phyloP scores from a whole-genome alignment of 2,329 filamentous ascomycete genomes.

The Colletotrichum orbiculare region DNA sequence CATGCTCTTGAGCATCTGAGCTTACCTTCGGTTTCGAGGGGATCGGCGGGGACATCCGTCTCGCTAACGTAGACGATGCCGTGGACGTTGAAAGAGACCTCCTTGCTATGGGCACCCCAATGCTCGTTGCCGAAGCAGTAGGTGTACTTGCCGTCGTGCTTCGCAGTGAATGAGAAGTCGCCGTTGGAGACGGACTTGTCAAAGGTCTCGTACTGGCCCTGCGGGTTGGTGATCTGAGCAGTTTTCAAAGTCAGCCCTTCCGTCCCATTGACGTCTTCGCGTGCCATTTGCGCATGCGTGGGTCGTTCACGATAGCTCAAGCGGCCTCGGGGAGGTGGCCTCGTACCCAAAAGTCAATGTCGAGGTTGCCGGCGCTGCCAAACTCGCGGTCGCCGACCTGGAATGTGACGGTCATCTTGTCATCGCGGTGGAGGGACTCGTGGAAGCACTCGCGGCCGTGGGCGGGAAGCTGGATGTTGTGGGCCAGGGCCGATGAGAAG shows the following conservation, averaged over 20 bases:
- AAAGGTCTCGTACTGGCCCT: slow-evolving; percentile 79
- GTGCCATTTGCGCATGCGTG: slow-evolving; percentile 3
- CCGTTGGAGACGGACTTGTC: slow-evolving; percentile 87
- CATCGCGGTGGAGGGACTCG: slow-evolving; percentile 90
- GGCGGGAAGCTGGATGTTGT: slow-evolving; percentile 95
- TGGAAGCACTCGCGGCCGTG: slow-evolving; percentile 98
- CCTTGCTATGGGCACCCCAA: slow-evolving; percentile 95
- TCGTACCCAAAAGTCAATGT: slow-evolving; percentile 96
- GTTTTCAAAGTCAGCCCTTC: slow-evolving; percentile 36
- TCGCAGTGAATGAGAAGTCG: slow-evolving; percentile 91
- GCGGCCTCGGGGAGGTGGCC: slow-evolving; percentile 6
- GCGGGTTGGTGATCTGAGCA: slow-evolving; percentile 79
- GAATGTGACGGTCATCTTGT: slow-evolving; percentile 98
- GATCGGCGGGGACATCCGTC: slow-evolving; percentile 83
- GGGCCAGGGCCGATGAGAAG: slow-evolving; percentile 74
- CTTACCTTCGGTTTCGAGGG: slow-evolving; percentile 89
- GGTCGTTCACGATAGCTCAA: not conserved
- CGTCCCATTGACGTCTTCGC: not conserved
- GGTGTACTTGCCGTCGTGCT: slow-evolving; percentile 85
- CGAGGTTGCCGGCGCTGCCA: slow-evolving; percentile 91
- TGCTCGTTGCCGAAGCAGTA: slow-evolving; percentile 99
- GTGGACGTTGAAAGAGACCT: slow-evolving; percentile 99
- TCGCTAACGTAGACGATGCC: slow-evolving; percentile 98
- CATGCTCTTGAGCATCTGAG: not conserved
- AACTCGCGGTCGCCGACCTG: slow-evolving; percentile 98